Evolutionary conservation across 306 rosid species (phyloP), one percentile per base, ranked within the genome.

Genomic region (Sesbania bispinosa): DNA sequence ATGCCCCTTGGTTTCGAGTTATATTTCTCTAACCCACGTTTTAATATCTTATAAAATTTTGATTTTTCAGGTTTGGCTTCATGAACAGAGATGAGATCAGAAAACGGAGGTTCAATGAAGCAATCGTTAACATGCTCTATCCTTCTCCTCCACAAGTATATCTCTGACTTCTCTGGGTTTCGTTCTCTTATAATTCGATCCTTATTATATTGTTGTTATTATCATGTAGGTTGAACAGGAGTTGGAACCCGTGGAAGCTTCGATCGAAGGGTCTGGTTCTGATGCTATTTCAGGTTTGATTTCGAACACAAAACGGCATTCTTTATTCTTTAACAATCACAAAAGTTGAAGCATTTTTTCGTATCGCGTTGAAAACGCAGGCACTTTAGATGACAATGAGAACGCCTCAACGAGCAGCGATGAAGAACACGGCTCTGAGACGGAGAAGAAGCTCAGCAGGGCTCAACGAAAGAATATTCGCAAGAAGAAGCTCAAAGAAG

Each of bases 381-480:
- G 53, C 23, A 38, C 20, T 57, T 66, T 62, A 14, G 84, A 73
- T 16, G 82, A 45, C 9, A 47, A 8, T 64, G 81, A 59, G 21
- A 76, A 79, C 69, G 45, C 77, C 7, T 30, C 86, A 3, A 30
- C 83, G 1, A 79, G 83, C 64, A 29, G 59, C 1, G 77, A 67
- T n/a, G 80, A 80, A 33, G 77, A 73, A 1, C n/a, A 10, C 1
- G 84, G 67, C 3, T 7, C 27, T 1, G 90, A 20, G 26, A 3
- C 29, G 5, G 73, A 26, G 69, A n/a, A n/a, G n/a, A 87, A 71
- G 78, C 84, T 89, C 6, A 82, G 80, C 1, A 84, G 97, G 54
- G 87, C 93, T 43, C 97, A 92, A 38, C 63, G 93, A 66, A 92
- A 92, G 77, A 89, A 67, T 50, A 74, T 82, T 51, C 88, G 96